Evolutionary conservation across 805 yeast species (phyloP).

Genomic region (Trichomonascus vanleenenianus): DNA sequence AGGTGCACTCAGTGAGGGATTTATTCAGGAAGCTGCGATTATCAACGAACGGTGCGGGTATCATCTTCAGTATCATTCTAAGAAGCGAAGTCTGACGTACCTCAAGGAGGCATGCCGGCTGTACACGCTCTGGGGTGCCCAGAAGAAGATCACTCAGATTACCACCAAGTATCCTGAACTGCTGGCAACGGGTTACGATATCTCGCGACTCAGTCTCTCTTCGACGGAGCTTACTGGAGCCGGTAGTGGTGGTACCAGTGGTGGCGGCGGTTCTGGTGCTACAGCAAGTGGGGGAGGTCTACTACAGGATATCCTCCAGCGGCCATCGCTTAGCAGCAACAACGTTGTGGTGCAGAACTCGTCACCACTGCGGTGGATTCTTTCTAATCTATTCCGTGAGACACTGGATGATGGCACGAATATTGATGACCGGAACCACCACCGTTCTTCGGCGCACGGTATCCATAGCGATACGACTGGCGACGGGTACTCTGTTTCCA

Average conservation of each 20-base stretch:
- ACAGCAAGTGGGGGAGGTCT: slow-evolving; percentile 3
- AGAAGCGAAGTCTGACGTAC: slow-evolving; percentile 31
- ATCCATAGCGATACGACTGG: neutral
- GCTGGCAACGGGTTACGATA: slow-evolving; percentile 24
- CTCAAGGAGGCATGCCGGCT: slow-evolving; percentile 30
- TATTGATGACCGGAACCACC: neutral
- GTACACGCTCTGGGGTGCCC: slow-evolving; percentile 21
- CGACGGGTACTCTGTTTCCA: neutral
- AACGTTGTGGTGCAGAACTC: slow-evolving; percentile 15
- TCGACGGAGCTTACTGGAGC: slow-evolving; percentile 26
- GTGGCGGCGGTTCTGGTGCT: slow-evolving; percentile 9
- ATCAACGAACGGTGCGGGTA: slow-evolving; percentile 36
- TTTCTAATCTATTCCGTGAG: slow-evolving; percentile 24
- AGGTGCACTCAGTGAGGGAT: slow-evolving; percentile 27
- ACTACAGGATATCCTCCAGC: slow-evolving; percentile 24
- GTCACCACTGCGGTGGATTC: slow-evolving; percentile 25
- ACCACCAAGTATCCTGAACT: slow-evolving; percentile 27
- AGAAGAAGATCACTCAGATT: slow-evolving; percentile 15
- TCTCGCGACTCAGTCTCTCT: slow-evolving; percentile 22
- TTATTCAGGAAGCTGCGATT: slow-evolving; percentile 34
- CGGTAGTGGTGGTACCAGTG: slow-evolving; percentile 14
- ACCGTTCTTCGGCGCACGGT: neutral
- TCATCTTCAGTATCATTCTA: slow-evolving; percentile 28
- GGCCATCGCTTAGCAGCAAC: slow-evolving; percentile 8
- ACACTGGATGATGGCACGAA: neutral